phyloP scores from a whole-genome alignment of 2,329 filamentous ascomycete species.

The Onygena corvina region DNA sequence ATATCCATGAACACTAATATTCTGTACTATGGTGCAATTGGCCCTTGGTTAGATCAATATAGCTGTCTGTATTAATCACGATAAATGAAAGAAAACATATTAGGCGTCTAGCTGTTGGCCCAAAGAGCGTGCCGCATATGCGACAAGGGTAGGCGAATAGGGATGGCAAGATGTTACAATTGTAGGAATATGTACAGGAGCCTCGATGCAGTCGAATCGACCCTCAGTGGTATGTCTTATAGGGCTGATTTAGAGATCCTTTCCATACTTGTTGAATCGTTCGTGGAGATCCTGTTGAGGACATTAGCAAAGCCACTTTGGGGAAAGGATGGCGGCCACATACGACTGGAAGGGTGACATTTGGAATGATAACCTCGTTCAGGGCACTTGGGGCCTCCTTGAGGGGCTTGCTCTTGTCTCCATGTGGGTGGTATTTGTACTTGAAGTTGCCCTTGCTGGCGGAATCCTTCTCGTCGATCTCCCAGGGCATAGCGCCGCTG shows the following conservation, averaged over 20 bases:
- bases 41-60: too few relatives aligned
- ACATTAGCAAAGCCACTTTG: background rate
- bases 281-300: slow-evolving; percentile 67
- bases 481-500: slow-evolving; percentile 74
- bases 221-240: background rate
- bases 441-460: slow-evolving; percentile 48
- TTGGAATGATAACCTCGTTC: slow-evolving; percentile 87
- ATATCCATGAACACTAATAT: too few relatives aligned
- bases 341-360: slow-evolving; percentile 86
- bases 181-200: slow-evolving; percentile 5
- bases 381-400: slow-evolving; percentile 89
- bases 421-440: slow-evolving; percentile 74
- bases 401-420: slow-evolving; percentile 60
- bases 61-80: background rate
- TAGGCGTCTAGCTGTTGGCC: background rate
- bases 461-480: slow-evolving; percentile 54
- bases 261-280: slow-evolving; percentile 99
- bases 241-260: slow-evolving; percentile 51
- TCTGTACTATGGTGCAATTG: too few relatives aligned
- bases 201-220: slow-evolving; percentile 3
- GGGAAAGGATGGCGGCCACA: slow-evolving; percentile 18
- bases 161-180: slow-evolving; percentile 3
- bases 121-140: background rate
- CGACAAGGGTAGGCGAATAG: background rate
- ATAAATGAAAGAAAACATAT: background rate